phyloP scores from a whole-genome alignment of 1,284 basidiomycete species.

The Microbotryum saponariae region DNA sequence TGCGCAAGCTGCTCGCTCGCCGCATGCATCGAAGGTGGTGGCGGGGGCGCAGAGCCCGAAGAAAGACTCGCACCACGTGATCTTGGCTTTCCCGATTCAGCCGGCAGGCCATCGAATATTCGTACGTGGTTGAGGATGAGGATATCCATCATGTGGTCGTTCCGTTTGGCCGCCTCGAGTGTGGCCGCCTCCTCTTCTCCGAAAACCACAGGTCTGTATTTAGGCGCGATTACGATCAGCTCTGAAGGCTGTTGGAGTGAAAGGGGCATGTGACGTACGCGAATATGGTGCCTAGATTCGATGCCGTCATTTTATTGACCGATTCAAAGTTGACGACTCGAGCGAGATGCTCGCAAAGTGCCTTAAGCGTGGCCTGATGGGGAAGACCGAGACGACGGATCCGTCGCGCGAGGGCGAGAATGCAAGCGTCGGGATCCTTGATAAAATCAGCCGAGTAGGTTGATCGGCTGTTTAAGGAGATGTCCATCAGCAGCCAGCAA shows the following conservation, averaged over 20 bases:
- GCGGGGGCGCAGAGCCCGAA: constrained; percentile 39
- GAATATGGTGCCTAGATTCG: constrained; percentile 44
- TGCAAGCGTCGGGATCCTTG: constrained; percentile 64
- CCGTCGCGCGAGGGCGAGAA: constrained; percentile 62
- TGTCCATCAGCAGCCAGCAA: constrained; percentile 25
- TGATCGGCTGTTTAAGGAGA: constrained; percentile 26
- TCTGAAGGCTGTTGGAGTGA: constrained; percentile 30
- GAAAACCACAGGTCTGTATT: constrained; percentile 55
- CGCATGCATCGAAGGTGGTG: constrained; percentile 53
- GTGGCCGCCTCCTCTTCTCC: constrained; percentile 79
- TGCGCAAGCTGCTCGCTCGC: not conserved
- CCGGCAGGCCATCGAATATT: constrained; percentile 40
- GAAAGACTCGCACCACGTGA: constrained; percentile 12
- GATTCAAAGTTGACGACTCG: constrained; percentile 61
- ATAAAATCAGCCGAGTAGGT: constrained; percentile 15
- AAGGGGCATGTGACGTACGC: constrained; percentile 32
- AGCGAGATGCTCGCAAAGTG: constrained; percentile 79
- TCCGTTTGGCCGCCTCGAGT: constrained; percentile 57
- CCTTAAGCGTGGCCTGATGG: constrained; percentile 80
- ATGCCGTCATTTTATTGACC: constrained; percentile 89
- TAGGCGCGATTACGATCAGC: constrained; percentile 55
- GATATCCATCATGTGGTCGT: constrained; percentile 84
- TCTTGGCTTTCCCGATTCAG: constrained; percentile 11
- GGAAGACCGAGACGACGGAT: constrained; percentile 72
- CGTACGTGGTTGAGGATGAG: constrained; percentile 58